Evolutionary conservation across 2,329 filamentous ascomycete genomes (phyloP).

Genomic region (Tolypocladium album): DNA sequence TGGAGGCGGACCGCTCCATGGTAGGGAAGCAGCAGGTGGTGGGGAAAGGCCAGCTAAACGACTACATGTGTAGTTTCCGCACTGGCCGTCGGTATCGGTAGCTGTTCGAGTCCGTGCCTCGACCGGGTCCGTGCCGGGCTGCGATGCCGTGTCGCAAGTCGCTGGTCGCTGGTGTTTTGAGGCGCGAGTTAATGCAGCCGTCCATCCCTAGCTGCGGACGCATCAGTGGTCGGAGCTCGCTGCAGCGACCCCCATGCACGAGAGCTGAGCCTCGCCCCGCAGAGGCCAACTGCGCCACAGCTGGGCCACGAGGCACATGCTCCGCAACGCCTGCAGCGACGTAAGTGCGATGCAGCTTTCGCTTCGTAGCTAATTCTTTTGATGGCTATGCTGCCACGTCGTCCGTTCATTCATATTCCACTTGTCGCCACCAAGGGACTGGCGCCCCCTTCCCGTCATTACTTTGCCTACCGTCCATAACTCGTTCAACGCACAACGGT

Average conservation of each 20-base stretch:
- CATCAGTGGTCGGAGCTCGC: not conserved
- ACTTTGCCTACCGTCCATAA: not conserved
- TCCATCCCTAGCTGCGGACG: not conserved
- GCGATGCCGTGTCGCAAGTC: conserved; percentile 1
- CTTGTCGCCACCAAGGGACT: not conserved
- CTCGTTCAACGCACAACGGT: not conserved
- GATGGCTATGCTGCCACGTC: conserved; percentile 1
- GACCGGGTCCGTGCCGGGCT: not conserved
- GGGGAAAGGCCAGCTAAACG: not conserved
- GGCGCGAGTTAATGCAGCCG: not conserved
- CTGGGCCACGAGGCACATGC: conserved; percentile 1
- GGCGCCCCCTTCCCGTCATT: not conserved
- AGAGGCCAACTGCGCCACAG: not conserved
- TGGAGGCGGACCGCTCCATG: conserved; percentile 33
- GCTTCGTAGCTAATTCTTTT: not conserved
- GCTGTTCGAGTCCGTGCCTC: not conserved
- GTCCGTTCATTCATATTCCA: not conserved
- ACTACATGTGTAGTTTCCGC: not conserved
- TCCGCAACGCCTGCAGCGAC: conserved; percentile 1
- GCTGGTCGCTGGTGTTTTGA: not conserved
- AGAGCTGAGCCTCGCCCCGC: not conserved
- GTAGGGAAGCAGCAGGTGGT: conserved; percentile 5
- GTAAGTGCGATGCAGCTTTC: not conserved
- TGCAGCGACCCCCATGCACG: not conserved
- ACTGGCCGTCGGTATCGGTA: not conserved